These are phyloP conservation scores for Apiospora koreana DNA, from an alignment of 2,329 filamentous ascomycete species.

Conservation along the genomic window DNA sequence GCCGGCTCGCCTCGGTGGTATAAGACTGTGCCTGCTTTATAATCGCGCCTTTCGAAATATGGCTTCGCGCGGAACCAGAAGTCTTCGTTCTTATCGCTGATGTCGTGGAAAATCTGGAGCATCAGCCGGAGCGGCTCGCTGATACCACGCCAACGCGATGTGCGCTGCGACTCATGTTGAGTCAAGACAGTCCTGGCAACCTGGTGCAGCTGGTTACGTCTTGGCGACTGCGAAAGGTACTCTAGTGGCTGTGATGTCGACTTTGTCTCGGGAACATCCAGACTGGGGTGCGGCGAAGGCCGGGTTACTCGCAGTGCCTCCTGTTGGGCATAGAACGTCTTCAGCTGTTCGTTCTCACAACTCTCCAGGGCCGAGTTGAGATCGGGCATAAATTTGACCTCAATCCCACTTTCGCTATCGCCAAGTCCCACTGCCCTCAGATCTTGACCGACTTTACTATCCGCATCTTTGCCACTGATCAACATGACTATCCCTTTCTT, in stretches of 20 bases:
- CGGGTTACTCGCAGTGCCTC: constrained; percentile 57
- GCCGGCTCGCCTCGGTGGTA: constrained; percentile 78
- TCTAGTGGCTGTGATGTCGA: constrained; percentile 35
- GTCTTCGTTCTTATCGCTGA: constrained; percentile 85
- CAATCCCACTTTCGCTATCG: constrained; percentile 68
- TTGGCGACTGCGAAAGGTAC: constrained; percentile 72
- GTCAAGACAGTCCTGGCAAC: constrained; percentile 76
- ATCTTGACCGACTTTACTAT: constrained; percentile 74
- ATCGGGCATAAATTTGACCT: constrained; percentile 80
- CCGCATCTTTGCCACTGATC: constrained; percentile 78
- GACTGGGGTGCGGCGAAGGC: constrained; percentile 42
- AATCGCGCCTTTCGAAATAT: constrained; percentile 74
- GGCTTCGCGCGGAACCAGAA: constrained; percentile 85
- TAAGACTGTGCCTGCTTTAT: constrained; percentile 68
- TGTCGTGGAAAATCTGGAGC: constrained; percentile 90
- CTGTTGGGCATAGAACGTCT: constrained; percentile 72
- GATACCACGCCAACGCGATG: constrained; percentile 79
- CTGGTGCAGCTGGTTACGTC: constrained; percentile 73
- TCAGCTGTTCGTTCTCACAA: constrained; percentile 92
- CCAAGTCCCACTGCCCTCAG: constrained; percentile 83
- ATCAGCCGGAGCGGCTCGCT: constrained; percentile 89
- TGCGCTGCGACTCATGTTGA: constrained; percentile 60
- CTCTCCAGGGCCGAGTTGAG: constrained; percentile 92
- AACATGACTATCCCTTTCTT: constrained; percentile 78
- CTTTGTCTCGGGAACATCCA: constrained; percentile 48